A percentile compares a stretch with the other conserved stretches of the same genome.
phyloP scores from a whole-genome alignment of 805 yeast genomes.

The Blastobotrys americana region DNA sequence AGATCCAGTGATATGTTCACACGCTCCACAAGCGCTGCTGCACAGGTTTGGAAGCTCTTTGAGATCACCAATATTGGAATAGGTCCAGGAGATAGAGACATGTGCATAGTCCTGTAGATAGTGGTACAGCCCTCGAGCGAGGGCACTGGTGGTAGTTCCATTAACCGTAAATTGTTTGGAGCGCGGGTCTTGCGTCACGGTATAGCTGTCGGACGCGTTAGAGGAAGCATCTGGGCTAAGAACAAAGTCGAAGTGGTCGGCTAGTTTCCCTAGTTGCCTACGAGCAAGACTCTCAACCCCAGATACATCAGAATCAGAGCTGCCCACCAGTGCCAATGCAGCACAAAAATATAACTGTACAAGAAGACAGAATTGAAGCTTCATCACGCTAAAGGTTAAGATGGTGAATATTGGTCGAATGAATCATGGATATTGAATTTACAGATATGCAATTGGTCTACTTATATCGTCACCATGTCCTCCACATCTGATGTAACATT shows the following conservation, averaged over 20 bases:
- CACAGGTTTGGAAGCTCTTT: slow-evolving; percentile 7
- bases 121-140: slow-evolving; percentile 9
- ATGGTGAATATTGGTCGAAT: too few species aligned
- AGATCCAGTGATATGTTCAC: slow-evolving; percentile 7
- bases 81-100: slow-evolving; percentile 11
- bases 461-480: too few species aligned
- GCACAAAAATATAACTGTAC: too few species aligned
- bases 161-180: slow-evolving; percentile 4
- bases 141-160: slow-evolving; percentile 9
- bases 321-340: too few species aligned
- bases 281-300: not conserved
- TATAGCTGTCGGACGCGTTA: slow-evolving; percentile 2
- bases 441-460: too few species aligned
- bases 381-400: too few species aligned
- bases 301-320: too few species aligned
- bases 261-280: slow-evolving; percentile 1
- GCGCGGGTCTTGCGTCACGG: slow-evolving; percentile 8
- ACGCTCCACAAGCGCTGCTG: not conserved
- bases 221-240: not conserved
- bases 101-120: slow-evolving; percentile 11
- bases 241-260: slow-evolving; percentile 1
- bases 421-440: too few species aligned
- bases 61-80: slow-evolving; percentile 6
- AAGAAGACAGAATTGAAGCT: too few species aligned
- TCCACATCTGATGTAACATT: too few species aligned